Percentiles rank a stretch among this genome's conserved stretches.
Conservation (phyloP, 2,329 filamentous ascomycete genomes). For the Cladosporium phlei region DNA sequence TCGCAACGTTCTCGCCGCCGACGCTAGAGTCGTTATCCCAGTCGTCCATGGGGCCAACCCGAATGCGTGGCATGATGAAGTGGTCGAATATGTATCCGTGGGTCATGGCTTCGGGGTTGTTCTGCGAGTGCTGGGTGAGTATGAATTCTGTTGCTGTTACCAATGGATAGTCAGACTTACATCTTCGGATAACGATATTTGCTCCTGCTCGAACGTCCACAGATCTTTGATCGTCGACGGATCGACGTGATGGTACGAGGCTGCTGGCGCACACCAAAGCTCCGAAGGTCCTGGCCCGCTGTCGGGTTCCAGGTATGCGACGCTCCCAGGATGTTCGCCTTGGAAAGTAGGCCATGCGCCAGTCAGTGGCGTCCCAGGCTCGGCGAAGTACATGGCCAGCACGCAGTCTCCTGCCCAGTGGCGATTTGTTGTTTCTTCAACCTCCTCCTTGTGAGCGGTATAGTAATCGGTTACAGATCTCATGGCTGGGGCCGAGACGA, state of each 20-base stretch:
- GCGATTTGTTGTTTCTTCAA: slow-evolving; percentile 23
- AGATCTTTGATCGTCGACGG: slow-evolving; percentile 15
- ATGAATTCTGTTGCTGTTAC: no score
- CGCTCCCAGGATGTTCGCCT: slow-evolving; percentile 9
- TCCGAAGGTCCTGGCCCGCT: slow-evolving; percentile 22
- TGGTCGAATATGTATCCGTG: no score
- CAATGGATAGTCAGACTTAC: no score
- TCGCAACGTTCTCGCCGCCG: no score
- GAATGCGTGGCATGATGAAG: no score
- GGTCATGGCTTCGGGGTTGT: no score
- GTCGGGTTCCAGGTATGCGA: neutral
- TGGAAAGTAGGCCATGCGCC: slow-evolving; percentile 20
- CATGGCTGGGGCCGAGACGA: slow-evolving; percentile 49
- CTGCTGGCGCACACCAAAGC: slow-evolving; percentile 19
- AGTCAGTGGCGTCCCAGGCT: slow-evolving; percentile 15
- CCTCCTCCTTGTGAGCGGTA: slow-evolving; percentile 35
- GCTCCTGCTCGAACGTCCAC: slow-evolving; percentile 21
- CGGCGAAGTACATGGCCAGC: slow-evolving; percentile 16
- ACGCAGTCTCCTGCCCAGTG: slow-evolving; percentile 24
- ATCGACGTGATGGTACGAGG: slow-evolving; percentile 20
- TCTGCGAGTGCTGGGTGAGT: no score
- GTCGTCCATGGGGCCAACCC: no score
- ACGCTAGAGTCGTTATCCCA: no score
- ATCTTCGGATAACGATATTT: no score
- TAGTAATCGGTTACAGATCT: slow-evolving; percentile 41